Percentiles rank a stretch among this genome's conserved stretches.
Conservation (phyloP, 176 grass and related monocot species). For the Triticum urartu region DNA sequence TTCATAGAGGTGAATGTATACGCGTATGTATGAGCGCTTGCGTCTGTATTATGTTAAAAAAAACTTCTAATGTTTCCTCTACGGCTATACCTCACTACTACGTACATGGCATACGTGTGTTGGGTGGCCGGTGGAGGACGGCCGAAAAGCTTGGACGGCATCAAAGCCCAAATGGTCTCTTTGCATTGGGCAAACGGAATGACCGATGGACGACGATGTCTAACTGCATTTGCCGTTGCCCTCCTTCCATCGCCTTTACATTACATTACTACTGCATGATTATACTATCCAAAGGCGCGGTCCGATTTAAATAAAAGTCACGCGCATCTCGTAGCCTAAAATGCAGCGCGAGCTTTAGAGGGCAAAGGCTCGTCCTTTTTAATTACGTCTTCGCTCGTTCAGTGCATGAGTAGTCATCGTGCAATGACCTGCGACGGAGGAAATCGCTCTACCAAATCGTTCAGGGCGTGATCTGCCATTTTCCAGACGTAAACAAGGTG, state of each 20-base stretch:
- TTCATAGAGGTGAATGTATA: too few relatives aligned
- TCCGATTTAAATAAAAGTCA: background rate
- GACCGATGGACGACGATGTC: background rate
- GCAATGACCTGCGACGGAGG: slow-evolving; percentile 4
- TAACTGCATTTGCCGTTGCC: background rate
- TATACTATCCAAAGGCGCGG: background rate
- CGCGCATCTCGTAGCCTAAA: background rate
- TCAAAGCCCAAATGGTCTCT: background rate
- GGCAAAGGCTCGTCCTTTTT: background rate
- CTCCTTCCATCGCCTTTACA: background rate
- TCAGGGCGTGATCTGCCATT: background rate
- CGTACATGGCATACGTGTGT: background rate
- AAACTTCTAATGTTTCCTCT: too few relatives aligned
- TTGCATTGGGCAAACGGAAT: slow-evolving; percentile 12
- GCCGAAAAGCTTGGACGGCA: background rate
- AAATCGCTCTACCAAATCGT: background rate
- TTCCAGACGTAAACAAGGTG: background rate
- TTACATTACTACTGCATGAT: background rate
- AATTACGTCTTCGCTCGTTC: background rate
- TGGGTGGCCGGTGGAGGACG: background rate
- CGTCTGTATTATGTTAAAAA: too few relatives aligned
- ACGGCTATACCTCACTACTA: too few relatives aligned
- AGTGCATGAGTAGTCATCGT: background rate
- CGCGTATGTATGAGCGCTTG: too few relatives aligned
- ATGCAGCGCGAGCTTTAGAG: background rate